Conservation (phyloP, 306 rosid species). For the Cicer judaicum region DNA sequence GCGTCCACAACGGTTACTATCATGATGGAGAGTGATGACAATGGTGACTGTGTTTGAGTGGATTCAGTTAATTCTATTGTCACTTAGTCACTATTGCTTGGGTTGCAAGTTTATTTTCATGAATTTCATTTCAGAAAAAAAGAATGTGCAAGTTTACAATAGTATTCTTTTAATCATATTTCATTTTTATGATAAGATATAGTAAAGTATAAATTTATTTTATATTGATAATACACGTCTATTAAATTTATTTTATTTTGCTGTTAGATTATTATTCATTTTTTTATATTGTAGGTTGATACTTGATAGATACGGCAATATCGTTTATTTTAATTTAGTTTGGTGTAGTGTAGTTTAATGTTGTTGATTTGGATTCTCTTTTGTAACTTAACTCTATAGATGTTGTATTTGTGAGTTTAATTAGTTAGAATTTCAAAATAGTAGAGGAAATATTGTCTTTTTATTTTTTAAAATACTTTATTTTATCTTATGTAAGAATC, state of each 20-base stretch:
- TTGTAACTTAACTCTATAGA: conserved; percentile 32
- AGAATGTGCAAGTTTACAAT: too few relatives aligned
- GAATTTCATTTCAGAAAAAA: too few relatives aligned
- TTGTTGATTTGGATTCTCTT: conserved; percentile 4
- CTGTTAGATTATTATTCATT: conserved; percentile 23
- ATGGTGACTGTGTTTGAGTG: background rate
- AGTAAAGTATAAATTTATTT: too few relatives aligned
- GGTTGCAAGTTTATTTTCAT: background rate
- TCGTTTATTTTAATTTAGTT: conserved; percentile 14
- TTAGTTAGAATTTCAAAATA: background rate
- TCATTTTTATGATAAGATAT: too few relatives aligned
- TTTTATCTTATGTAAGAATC: too few relatives aligned
- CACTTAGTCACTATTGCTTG: background rate
- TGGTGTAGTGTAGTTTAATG: background rate
- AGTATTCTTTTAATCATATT: too few relatives aligned
- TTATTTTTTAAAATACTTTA: too few relatives aligned
- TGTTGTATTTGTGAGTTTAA: background rate
- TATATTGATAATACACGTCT: too few relatives aligned
- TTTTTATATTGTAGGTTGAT: background rate
- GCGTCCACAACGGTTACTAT: conserved; percentile 46
- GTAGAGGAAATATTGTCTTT: too few relatives aligned
- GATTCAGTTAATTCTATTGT: background rate
- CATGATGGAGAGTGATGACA: conserved; percentile 28
- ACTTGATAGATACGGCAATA: background rate
- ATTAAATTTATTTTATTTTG: background rate